Conservation (phyloP, 148 eudicot species). For the Simmondsia chinensis region DNA sequence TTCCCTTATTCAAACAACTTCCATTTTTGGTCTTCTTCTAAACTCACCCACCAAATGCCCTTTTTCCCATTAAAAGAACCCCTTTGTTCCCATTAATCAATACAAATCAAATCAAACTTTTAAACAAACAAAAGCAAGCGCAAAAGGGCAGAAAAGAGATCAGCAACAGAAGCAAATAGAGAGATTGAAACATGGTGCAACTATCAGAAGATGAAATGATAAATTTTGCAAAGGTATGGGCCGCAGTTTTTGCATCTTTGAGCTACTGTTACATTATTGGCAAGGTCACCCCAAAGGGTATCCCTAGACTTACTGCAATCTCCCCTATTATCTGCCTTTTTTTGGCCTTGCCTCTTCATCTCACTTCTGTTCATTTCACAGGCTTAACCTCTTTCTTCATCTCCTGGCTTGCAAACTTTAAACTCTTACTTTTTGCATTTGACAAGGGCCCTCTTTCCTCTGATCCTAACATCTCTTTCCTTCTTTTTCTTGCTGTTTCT, state of each 20-base stretch:
- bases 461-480: slow-evolving; percentile 17
- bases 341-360: slow-evolving; percentile 24
- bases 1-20: too few species aligned
- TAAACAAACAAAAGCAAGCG: background rate
- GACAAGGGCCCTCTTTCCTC: slow-evolving; percentile 27
- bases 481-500: slow-evolving; percentile 22
- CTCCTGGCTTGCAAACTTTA: slow-evolving; percentile 46
- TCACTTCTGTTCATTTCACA: slow-evolving; percentile 29
- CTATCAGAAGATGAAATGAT: slow-evolving; percentile 37
- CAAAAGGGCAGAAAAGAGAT: background rate
- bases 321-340: slow-evolving; percentile 24
- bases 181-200: slow-evolving; percentile 8
- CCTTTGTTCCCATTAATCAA: too few species aligned
- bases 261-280: slow-evolving; percentile 20
- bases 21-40: too few species aligned
- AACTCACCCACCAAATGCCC: too few species aligned
- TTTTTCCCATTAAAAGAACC: too few species aligned
- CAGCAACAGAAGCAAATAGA: background rate
- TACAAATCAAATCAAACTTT: too few species aligned
- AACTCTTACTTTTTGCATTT: slow-evolving; percentile 40
- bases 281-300: slow-evolving; percentile 21
- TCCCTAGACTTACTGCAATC: slow-evolving; percentile 15
- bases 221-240: slow-evolving; percentile 32
- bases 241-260: slow-evolving; percentile 16
- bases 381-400: slow-evolving; percentile 36